Evolutionary conservation across 2,329 filamentous ascomycete genomes (phyloP).

Genomic region (Sclerotinia glacialis): DNA sequence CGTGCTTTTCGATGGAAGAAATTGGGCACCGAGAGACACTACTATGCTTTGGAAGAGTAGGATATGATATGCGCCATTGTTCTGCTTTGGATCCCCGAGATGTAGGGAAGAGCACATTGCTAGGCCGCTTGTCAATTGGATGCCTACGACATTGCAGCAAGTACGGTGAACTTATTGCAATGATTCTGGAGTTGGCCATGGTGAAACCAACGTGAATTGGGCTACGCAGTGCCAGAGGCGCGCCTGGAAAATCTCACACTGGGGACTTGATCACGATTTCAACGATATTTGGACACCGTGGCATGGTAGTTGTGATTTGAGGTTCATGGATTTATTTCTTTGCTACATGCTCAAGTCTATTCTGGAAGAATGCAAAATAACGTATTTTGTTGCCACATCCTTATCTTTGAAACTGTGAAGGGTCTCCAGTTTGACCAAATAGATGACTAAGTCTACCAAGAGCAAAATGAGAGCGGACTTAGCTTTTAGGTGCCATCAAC

Average conservation of each 20-base stretch:
- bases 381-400: neutral
- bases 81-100: no score
- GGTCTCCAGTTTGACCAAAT: neutral
- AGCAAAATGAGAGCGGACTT: conserved; percentile 15
- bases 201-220: neutral
- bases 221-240: neutral
- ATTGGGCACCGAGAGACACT: no score
- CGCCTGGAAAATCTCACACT: no score
- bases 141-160: no score
- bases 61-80: no score
- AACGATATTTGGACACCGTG: neutral
- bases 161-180: no score
- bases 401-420: neutral
- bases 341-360: neutral
- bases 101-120: neutral
- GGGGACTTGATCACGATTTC: neutral
- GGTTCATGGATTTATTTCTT: neutral
- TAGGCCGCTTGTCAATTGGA: neutral
- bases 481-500: conserved; percentile 4
- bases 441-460: neutral
- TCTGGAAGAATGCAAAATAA: neutral
- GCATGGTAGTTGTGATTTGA: neutral
- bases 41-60: neutral
- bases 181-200: no score
- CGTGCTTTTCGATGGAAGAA: neutral